Evolutionary conservation across 2,329 filamentous ascomycete species (phyloP).

Genomic region (Penicillium sp.): DNA sequence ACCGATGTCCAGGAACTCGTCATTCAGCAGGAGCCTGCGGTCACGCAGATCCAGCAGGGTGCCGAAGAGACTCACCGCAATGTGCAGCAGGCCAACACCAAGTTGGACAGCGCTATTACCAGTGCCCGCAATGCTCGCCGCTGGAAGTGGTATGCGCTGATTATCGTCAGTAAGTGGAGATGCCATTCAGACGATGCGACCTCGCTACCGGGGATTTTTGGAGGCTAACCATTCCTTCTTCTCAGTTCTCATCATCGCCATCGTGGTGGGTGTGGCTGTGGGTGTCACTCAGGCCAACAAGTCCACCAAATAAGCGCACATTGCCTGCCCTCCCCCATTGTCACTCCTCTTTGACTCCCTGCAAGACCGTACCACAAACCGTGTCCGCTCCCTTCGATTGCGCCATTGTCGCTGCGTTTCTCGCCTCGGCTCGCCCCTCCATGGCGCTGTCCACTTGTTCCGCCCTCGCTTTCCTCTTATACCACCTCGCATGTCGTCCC

Average conservation of each 20-base stretch:
- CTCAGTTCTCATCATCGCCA: constrained; percentile 49
- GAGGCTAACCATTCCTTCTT: constrained; percentile 6
- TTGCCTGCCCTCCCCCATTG: constrained; percentile 4
- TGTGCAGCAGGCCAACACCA: constrained; percentile 74
- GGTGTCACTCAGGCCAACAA: constrained; percentile 37
- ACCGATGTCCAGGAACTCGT: constrained; percentile 82
- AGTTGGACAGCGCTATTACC: constrained; percentile 73
- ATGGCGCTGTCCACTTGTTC: not conserved
- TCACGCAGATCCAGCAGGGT: constrained; percentile 78
- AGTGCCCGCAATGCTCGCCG: constrained; percentile 73
- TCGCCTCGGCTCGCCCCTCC: constrained; percentile 11
- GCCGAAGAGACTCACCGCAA: constrained; percentile 80
- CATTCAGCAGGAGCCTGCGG: constrained; percentile 74
- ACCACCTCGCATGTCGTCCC: constrained; percentile 22
- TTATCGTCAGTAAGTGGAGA: constrained; percentile 56
- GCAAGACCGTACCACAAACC: constrained; percentile 9
- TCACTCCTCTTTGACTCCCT: constrained; percentile 2
- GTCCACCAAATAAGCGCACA: constrained; percentile 12
- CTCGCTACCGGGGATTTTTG: not conserved
- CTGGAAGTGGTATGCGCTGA: constrained; percentile 97
- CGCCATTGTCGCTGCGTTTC: constrained; percentile 2
- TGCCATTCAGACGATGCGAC: too few relatives aligned
- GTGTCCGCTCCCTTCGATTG: constrained; percentile 11
- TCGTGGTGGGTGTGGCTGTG: constrained; percentile 48
- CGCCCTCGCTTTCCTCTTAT: constrained; percentile 11